Percentiles rank a stretch among this genome's conserved stretches.
These are phyloP conservation scores for Penicillium olsonii DNA, from an alignment of 2,329 filamentous ascomycete genomes.

Conservation along the genomic window DNA sequence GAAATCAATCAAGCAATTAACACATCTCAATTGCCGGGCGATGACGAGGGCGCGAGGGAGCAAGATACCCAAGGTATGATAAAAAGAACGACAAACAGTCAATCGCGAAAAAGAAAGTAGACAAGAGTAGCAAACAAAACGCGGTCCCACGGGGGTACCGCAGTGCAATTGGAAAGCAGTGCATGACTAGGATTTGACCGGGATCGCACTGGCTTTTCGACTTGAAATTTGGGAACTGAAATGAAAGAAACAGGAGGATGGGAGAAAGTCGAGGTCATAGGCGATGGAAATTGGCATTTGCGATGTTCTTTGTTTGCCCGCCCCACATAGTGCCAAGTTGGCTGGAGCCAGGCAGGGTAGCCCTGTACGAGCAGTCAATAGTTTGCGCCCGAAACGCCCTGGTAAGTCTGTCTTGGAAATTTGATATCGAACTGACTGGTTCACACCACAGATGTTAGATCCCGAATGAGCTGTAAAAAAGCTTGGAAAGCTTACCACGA, in stretches of 20 bases:
- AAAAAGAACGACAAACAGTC: neutral
- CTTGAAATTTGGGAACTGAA: neutral
- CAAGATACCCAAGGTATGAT: neutral
- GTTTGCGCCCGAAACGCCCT: neutral
- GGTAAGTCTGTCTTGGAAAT: neutral
- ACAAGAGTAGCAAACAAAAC: neutral
- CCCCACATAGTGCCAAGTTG: neutral
- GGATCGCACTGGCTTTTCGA: neutral
- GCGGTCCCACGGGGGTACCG: neutral
- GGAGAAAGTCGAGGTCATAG: neutral
- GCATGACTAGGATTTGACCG: neutral
- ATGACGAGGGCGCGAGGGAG: neutral
- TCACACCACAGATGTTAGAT: no score
- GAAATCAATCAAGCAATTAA: neutral
- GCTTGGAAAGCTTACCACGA: no score
- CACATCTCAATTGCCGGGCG: neutral
- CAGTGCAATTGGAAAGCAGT: neutral
- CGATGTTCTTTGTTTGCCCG: neutral
- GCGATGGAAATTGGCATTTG: neutral
- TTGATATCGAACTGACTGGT: no score
- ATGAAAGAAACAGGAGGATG: neutral
- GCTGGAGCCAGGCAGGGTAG: neutral
- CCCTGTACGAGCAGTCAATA: neutral
- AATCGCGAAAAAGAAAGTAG: neutral
- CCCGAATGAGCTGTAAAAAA: neutral